Conservation (phyloP, 441 rosid genomes). For the Populus hybrid region DNA sequence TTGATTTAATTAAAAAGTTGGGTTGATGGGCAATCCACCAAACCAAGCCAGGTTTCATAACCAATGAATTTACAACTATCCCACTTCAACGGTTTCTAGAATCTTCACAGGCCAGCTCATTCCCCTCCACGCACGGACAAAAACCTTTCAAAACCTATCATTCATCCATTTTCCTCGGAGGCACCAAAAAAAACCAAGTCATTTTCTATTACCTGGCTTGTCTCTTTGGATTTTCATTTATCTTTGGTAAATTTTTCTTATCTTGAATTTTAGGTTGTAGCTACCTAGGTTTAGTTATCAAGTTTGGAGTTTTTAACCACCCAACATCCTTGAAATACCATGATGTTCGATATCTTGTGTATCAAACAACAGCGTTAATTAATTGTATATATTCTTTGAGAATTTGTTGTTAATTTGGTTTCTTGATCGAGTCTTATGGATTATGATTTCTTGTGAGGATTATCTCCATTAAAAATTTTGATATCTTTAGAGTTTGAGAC, state of each 20-base stretch:
- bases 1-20: no score
- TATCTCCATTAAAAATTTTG: neutral
- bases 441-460: neutral
- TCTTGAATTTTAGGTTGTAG: neutral
- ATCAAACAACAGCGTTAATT: neutral
- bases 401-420: neutral
- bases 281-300: neutral
- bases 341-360: neutral
- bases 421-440: neutral
- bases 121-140: neutral
- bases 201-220: conserved; percentile 19
- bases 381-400: neutral
- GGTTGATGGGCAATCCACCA: neutral
- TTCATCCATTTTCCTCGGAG: conserved; percentile 25
- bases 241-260: neutral
- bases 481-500: neutral
- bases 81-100: neutral
- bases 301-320: neutral
- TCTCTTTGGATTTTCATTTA: neutral
- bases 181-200: neutral
- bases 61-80: neutral
- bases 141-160: neutral
- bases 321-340: neutral
- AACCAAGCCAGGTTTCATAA: neutral
- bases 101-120: neutral